Percentiles rank a stretch among this genome's conserved stretches.
phyloP scores from a whole-genome alignment of 2,329 filamentous ascomycete species.

The Ceratocystis eucalypticola region DNA sequence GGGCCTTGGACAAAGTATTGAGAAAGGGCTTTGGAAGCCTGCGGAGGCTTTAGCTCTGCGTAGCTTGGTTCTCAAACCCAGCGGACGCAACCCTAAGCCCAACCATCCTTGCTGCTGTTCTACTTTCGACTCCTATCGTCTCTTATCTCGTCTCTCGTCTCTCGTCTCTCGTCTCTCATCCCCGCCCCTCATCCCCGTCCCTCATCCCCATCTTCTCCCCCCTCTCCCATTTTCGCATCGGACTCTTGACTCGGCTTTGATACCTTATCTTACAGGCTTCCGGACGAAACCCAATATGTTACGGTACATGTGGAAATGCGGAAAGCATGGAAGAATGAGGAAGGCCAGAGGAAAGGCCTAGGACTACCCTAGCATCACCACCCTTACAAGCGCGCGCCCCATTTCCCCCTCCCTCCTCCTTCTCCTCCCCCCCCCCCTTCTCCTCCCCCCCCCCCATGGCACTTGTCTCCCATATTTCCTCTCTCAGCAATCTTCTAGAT shows the following conservation, averaged over 20 bases:
- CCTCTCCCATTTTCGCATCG: neutral
- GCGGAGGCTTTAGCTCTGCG: no score
- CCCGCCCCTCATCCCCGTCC: no score
- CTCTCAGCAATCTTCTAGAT: constrained; percentile 8
- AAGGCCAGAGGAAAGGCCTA: neutral
- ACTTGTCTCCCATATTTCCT: neutral
- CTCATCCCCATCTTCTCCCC: neutral
- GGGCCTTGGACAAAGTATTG: no score
- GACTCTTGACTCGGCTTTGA: neutral
- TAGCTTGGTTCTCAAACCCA: no score
- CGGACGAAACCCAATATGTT: neutral
- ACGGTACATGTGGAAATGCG: neutral
- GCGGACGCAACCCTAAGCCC: no score
- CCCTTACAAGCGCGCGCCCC: neutral
- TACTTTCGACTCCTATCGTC: no score
- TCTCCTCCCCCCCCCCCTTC: neutral
- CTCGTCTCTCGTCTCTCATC: no score
- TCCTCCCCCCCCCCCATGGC: neutral
- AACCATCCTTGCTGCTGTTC: no score
- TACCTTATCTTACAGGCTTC: neutral
- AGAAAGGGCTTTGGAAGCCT: no score
- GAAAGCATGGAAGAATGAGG: neutral
- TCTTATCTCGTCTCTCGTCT: no score
- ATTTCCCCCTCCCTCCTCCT: neutral
- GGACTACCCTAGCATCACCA: neutral